phyloP scores from a whole-genome alignment of 2,329 filamentous ascomycete genomes.

The Neonectria faginata region DNA sequence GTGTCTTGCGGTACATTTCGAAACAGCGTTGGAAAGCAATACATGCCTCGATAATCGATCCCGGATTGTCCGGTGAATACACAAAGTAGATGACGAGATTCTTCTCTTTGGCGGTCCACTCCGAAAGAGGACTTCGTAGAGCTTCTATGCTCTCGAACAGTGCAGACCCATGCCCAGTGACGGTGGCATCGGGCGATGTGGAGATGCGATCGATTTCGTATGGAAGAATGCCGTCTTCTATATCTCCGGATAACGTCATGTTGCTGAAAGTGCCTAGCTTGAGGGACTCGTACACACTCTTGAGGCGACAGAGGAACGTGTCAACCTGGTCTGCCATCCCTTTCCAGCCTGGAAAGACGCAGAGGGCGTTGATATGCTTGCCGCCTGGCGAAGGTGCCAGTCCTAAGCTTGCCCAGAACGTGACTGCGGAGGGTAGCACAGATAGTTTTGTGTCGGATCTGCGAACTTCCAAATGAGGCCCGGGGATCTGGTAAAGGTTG shows the following conservation, averaged over 20 bases:
- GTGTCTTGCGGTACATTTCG: constrained; percentile 64
- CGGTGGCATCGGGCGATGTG: constrained; percentile 54
- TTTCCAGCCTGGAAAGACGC: constrained; percentile 75
- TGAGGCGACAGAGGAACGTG: constrained; percentile 75
- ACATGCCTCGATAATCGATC: constrained; percentile 76
- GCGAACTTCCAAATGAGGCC: constrained; percentile 79
- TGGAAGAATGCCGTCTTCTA: constrained; percentile 60
- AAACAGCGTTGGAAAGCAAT: constrained; percentile 79
- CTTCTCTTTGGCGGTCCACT: constrained; percentile 57
- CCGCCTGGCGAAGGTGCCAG: constrained; percentile 76
- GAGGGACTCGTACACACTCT: constrained; percentile 78
- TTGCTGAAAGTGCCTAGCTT: constrained; percentile 76
- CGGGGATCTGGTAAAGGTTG: constrained; percentile 71
- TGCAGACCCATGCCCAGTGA: constrained; percentile 58
- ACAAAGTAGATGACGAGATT: constrained; percentile 83
- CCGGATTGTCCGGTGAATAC: constrained; percentile 72
- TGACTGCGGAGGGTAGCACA: constrained; percentile 77
- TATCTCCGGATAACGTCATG: constrained; percentile 55
- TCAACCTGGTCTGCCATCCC: constrained; percentile 71
- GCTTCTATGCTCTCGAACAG: constrained; percentile 62
- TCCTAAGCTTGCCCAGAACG: constrained; percentile 86
- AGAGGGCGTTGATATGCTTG: constrained; percentile 79
- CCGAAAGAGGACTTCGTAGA: constrained; percentile 60
- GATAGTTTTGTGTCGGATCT: constrained; percentile 77
- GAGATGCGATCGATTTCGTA: constrained; percentile 62